phyloP scores from a whole-genome alignment of 192 early-diverging fungal species.

The Entrophospora sp. region DNA sequence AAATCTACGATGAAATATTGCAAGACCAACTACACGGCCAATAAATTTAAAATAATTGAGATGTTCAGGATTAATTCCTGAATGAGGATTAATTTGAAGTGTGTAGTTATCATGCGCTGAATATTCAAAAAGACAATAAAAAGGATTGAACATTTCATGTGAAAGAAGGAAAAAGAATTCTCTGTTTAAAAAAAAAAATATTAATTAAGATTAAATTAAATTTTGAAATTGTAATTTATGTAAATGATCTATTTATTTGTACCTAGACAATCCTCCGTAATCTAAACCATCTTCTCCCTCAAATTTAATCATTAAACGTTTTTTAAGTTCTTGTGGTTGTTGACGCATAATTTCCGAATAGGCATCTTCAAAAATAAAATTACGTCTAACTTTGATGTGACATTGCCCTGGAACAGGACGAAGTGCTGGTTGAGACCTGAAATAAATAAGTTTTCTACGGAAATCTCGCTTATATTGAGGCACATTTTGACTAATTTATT shows the following conservation, averaged over 20 bases:
- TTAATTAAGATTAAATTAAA: too few relatives aligned
- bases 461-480: constrained; percentile 99
- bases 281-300: constrained; percentile 97
- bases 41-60: constrained; percentile 98
- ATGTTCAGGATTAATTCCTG: constrained; percentile 92
- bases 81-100: constrained; percentile 95
- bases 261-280: constrained; percentile 93
- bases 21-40: constrained; percentile 90
- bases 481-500: constrained; percentile 56
- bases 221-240: too few relatives aligned
- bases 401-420: constrained; percentile 83
- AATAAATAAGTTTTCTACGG: constrained; percentile 94
- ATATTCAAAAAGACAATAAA: constrained; percentile 93
- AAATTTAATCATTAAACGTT: constrained; percentile 97
- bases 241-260: constrained; percentile 16
- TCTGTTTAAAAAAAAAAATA: constrained; percentile 30
- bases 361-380: constrained; percentile 90
- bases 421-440: constrained; percentile 86
- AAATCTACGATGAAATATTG: constrained; percentile 96
- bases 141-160: constrained; percentile 99
- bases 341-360: constrained; percentile 95
- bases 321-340: constrained; percentile 82
- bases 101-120: constrained; percentile 98
- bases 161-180: constrained; percentile 98
- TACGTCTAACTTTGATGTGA: constrained; percentile 85